A percentile compares a stretch with the other conserved stretches of the same genome.
phyloP scores from a whole-genome alignment of 2,329 filamentous ascomycete genomes.

The Camptophora hylomeconis region DNA sequence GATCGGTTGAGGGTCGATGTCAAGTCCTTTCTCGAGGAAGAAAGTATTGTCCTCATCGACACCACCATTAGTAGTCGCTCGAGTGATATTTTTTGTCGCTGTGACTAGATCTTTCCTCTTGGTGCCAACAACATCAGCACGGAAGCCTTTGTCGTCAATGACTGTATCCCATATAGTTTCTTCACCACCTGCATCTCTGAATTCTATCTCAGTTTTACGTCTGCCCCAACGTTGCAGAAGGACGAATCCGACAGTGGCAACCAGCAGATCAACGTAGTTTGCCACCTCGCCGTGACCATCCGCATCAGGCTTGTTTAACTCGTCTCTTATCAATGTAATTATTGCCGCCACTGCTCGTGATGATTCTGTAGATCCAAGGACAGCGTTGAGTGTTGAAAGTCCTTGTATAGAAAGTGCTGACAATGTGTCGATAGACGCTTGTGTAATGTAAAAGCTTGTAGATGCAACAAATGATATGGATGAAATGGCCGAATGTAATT shows the following conservation, averaged over 20 bases:
- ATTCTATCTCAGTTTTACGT: constrained; percentile 28
- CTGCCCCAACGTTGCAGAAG: constrained; percentile 34
- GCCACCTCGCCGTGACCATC: constrained; percentile 25
- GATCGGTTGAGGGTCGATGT: constrained; percentile 14
- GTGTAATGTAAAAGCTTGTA: constrained; percentile 32
- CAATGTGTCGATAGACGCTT: constrained; percentile 29
- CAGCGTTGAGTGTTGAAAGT: constrained; percentile 32
- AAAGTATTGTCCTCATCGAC: constrained; percentile 21
- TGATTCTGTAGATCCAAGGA: constrained; percentile 35
- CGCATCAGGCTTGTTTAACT: constrained; percentile 27
- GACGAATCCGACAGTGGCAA: constrained; percentile 32
- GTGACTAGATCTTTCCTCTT: constrained; percentile 20
- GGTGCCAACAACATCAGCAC: constrained; percentile 34
- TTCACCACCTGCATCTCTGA: constrained; percentile 27
- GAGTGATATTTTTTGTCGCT: constrained; percentile 11
- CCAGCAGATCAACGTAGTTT: constrained; percentile 30
- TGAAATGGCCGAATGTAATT: constrained; percentile 31
- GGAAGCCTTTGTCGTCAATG: constrained; percentile 32
- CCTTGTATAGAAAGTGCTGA: constrained; percentile 31
- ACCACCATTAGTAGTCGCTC: constrained; percentile 21
- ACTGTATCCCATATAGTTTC: constrained; percentile 34
- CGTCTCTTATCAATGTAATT: constrained; percentile 32
- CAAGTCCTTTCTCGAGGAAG: too few species aligned
- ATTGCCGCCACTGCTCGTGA: constrained; percentile 36
- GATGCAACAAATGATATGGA: constrained; percentile 35